Conservation (phyloP, 352 stramenopile species). For the Hyaloperonospora arabidopsidis region DNA sequence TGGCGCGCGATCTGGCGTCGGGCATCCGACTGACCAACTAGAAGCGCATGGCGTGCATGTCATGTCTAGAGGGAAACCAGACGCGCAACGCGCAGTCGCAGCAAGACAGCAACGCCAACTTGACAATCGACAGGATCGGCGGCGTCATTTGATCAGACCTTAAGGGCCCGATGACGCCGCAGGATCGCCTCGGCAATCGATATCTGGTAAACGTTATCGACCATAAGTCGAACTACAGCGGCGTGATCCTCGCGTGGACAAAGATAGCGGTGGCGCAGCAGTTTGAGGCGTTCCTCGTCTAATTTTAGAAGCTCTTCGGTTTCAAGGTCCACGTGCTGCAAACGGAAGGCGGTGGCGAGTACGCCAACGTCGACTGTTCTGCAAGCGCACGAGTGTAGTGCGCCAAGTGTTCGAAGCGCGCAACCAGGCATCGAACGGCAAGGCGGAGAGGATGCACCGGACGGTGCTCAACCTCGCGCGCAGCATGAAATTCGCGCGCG, state of each 20-base stretch:
- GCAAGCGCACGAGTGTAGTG: conserved; percentile 9
- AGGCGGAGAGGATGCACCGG: conserved; percentile 28
- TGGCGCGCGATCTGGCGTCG: not conserved
- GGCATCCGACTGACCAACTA: not conserved
- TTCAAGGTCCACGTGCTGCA: conserved; percentile 10
- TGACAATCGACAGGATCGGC: no score
- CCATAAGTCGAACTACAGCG: not conserved
- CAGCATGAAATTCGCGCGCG: conserved; percentile 24
- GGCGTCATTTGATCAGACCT: no score
- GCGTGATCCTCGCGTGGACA: not conserved
- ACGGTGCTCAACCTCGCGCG: conserved; percentile 27
- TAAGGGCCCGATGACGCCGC: no score
- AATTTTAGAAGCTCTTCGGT: conserved; percentile 13
- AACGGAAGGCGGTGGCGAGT: conserved; percentile 21
- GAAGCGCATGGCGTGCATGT: not conserved
- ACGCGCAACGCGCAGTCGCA: not conserved
- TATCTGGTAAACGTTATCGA: not conserved
- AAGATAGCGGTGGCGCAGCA: not conserved
- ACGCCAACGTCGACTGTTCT: conserved; percentile 26
- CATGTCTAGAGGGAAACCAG: not conserved
- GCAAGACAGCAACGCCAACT: not conserved
- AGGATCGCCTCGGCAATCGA: not conserved
- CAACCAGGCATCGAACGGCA: conserved; percentile 19
- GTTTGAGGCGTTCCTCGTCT: conserved; percentile 9
- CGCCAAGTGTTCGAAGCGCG: conserved; percentile 15